A percentile compares a stretch with the other conserved stretches of the same genome.
Evolutionary conservation across 1,139 yeast genomes (phyloP).

Genomic region (Ogataea hybrid): DNA sequence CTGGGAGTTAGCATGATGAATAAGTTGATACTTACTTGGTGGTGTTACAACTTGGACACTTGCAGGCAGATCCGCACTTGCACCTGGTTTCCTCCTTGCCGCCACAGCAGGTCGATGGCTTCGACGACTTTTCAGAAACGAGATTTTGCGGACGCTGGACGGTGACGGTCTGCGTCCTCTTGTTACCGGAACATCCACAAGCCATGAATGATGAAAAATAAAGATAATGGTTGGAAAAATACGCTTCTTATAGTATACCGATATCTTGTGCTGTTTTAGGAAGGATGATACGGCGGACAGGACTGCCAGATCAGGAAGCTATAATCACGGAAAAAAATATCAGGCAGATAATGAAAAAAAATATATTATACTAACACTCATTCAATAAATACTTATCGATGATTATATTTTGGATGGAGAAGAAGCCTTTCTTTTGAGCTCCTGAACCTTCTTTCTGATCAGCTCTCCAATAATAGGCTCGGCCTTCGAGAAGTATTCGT

Average conservation of each 20-base stretch:
- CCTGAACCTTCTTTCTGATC: slow-evolving; percentile 62
- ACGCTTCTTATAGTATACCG: slow-evolving; percentile 1
- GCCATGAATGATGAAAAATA: slow-evolving; percentile 22
- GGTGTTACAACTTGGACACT: slow-evolving; percentile 32
- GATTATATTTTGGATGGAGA: slow-evolving; percentile 24
- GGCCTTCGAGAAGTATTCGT: slow-evolving; percentile 75
- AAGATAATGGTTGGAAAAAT: not conserved
- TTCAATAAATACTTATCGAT: not conserved
- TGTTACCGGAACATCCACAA: slow-evolving; percentile 23
- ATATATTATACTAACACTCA: not conserved
- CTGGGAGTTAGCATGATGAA: slow-evolving; percentile 7
- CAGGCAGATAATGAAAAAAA: not conserved
- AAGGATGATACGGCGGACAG: slow-evolving; percentile 11
- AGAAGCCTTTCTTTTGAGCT: slow-evolving; percentile 37
- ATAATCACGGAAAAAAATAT: slow-evolving; percentile 1
- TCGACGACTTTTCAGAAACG: slow-evolving; percentile 4
- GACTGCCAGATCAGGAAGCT: slow-evolving; percentile 14
- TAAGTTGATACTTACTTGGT: slow-evolving; percentile 23
- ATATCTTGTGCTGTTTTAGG: not conserved
- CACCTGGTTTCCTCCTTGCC: slow-evolving; percentile 25
- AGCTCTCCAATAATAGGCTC: slow-evolving; percentile 59
- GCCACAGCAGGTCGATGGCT: slow-evolving; percentile 21
- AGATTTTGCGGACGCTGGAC: slow-evolving; percentile 7
- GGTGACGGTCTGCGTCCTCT: not conserved
- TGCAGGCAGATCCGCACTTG: slow-evolving; percentile 32